A percentile compares a stretch with the other conserved stretches of the same genome.
phyloP scores from a whole-genome alignment of 305 asterid genomes.

The Plantago lanceolata region DNA sequence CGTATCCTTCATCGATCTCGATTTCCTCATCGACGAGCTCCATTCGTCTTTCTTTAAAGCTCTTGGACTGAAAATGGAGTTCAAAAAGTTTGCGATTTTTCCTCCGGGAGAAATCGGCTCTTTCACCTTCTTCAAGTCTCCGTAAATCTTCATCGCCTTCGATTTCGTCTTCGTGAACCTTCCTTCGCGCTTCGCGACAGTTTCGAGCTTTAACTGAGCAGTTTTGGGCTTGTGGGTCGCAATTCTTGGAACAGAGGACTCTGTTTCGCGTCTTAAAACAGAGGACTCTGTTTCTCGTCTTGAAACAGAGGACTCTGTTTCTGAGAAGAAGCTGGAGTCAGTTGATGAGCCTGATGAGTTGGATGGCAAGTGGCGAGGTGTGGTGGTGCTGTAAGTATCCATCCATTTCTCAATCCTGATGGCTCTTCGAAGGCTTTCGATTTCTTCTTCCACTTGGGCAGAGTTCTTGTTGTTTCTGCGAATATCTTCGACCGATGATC shows the following conservation, averaged over 20 bases:
- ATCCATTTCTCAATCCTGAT: conserved; percentile 74
- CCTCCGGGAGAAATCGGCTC: conserved; percentile 86
- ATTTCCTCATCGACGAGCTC: conserved; percentile 48
- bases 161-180: conserved; percentile 52
- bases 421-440: conserved; percentile 56
- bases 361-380: conserved; percentile 33
- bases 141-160: conserved; percentile 57
- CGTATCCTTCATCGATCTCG: conserved; percentile 63
- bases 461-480: conserved; percentile 28
- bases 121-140: conserved; percentile 67
- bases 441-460: conserved; percentile 41
- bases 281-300: conserved; percentile 24
- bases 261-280: conserved; percentile 31
- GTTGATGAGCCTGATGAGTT: conserved; percentile 52
- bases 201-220: conserved; percentile 10
- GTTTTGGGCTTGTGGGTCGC: conserved; percentile 18
- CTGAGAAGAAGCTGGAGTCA: conserved; percentile 53
- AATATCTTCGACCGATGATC: conserved; percentile 17
- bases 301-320: conserved; percentile 26
- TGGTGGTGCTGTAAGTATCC: conserved; percentile 36
- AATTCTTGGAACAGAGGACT: conserved; percentile 39
- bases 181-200: conserved; percentile 37
- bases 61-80: conserved; percentile 72
- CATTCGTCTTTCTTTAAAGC: conserved; percentile 56
- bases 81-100: conserved; percentile 59